Conservation (phyloP, 208 protist species). For the Trichomonas vaginalis region DNA sequence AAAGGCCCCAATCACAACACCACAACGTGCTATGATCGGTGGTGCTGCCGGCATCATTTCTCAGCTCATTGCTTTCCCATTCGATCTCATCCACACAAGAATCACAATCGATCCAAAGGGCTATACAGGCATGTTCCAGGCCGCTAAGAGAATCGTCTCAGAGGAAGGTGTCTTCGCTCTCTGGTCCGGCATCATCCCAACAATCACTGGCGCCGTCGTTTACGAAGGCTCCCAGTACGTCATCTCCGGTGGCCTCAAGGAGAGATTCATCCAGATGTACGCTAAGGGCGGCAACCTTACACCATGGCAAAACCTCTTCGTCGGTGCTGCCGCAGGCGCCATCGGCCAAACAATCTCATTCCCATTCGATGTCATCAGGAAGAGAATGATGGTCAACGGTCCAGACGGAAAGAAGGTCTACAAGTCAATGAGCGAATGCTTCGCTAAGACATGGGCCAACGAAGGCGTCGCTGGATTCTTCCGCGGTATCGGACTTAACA, state of each 20-base stretch:
- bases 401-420: background rate
- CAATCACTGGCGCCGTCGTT: background rate
- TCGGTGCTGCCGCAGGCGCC: background rate
- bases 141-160: background rate
- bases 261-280: background rate
- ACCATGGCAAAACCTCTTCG: background rate
- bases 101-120: background rate
- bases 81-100: background rate
- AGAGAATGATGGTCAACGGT: background rate
- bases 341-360: background rate
- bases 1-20: background rate
- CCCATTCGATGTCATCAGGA: constrained; percentile 12
- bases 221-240: background rate
- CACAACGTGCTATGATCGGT: background rate
- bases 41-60: background rate
- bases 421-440: background rate
- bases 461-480: background rate
- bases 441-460: background rate
- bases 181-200: background rate
- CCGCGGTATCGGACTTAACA: background rate
- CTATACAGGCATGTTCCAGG: background rate
- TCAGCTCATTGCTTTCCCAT: background rate
- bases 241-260: background rate
- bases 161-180: background rate
- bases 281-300: background rate